Base-by-base conservation (phyloP, 345 rosid genomes). In the Tarenaya hassleriana region DNA sequence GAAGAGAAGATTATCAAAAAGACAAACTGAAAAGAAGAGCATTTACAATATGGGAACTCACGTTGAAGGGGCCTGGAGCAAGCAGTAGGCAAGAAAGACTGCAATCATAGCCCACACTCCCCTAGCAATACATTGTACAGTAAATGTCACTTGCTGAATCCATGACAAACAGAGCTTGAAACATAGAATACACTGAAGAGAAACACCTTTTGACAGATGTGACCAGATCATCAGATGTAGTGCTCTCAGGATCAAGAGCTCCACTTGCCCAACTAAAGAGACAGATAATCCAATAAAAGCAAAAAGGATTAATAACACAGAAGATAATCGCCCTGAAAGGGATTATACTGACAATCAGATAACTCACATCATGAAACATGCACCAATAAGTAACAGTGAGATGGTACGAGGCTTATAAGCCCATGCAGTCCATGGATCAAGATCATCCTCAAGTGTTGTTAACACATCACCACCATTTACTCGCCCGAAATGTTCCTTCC, bases 361-460 rank as follows among this genome's bases (percentile, higher is more conserved):
- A 33, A 77, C 91, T 88, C 63, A 92, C 98, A 92, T 92, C 45
- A 92, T 75, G 58, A 85, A 79, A 66, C 96, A 92, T 10, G 98
- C 94, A 62, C 98, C 98, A 56, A 92, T 63, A 42, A 92, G 81
- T 65, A 92, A 77, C 64, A 88, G 66, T 27, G 97, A 75, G 68
- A 92, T 78, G 11, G 98, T 88, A 41, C 83, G 95, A 71, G 98
- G 98, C 78, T 74, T 78, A 64, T 92, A 92, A 19, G 98, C 98
- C 98, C 98, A 92, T 59, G 98, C 94, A 67, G 91, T 92, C 98
- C 98, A 92, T 44, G 98, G 98, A 76, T 92, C 97, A 56, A 92
- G 71, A 21, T 84, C 95, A 66, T 48, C 81, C 50, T 56, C 77
- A 16, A 58, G 55, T 58, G 52, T 60, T 16, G 64, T 34, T 47